Evolutionary conservation across 2,329 filamentous ascomycete species (phyloP).

Genomic region (Fulvia fulva): DNA sequence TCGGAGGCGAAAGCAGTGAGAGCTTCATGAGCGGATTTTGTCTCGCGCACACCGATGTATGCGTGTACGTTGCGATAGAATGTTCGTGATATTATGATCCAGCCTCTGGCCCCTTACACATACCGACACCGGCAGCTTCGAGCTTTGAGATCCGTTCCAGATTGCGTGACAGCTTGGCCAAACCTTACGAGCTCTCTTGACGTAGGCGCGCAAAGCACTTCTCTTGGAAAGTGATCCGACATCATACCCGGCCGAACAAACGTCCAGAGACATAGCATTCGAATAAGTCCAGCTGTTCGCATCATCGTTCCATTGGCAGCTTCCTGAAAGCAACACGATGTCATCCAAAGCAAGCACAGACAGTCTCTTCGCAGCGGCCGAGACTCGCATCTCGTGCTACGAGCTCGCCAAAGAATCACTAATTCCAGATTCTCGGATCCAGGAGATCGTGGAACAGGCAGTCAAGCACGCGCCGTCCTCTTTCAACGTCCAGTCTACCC

Average conservation of each 20-base stretch:
- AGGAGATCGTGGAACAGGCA: conserved; percentile 56
- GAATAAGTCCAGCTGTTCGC: neutral
- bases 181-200: neutral
- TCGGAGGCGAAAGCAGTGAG: no score
- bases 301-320: neutral
- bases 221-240: neutral
- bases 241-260: no score
- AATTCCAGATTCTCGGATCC: conserved; percentile 64
- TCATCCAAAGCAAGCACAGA: neutral
- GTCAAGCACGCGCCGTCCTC: conserved; percentile 69
- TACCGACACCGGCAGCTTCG: neutral
- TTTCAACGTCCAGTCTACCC: conserved; percentile 84
- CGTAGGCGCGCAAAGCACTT: neutral
- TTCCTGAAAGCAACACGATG: neutral
- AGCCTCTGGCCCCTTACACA: neutral
- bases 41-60: neutral
- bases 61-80: no score
- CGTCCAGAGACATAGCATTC: neutral
- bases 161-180: neutral
- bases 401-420: conserved; percentile 55
- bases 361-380: neutral
- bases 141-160: neutral
- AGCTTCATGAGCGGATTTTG: no score
- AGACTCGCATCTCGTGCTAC: conserved; percentile 20
- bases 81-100: neutral